A percentile compares a stretch with the other conserved stretches of the same genome.
Evolutionary conservation across 345 rosid species (phyloP).

Genomic region (Eucalyptus pauciflora): DNA sequence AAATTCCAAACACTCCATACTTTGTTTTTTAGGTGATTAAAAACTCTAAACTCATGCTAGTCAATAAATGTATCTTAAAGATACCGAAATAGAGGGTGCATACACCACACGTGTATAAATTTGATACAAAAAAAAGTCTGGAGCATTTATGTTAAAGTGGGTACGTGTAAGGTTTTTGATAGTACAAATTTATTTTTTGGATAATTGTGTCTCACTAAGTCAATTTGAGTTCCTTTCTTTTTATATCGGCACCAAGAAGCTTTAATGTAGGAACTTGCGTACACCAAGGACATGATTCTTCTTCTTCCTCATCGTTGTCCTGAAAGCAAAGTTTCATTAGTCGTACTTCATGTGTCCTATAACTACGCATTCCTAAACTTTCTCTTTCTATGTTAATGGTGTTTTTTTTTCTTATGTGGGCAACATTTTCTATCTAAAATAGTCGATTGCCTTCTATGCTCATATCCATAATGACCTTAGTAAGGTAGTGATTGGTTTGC

Average conservation of each 20-base stretch:
- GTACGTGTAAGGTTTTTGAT: too few relatives aligned
- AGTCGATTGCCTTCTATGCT: not conserved
- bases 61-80: not conserved
- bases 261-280: not conserved
- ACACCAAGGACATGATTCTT: not conserved
- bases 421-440: not conserved
- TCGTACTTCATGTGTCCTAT: not conserved
- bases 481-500: not conserved
- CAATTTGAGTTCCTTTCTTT: not conserved
- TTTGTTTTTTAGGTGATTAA: too few relatives aligned
- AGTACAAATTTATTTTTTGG: not conserved
- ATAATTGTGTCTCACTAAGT: fast-evolving
- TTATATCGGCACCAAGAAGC: not conserved
- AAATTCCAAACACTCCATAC: too few relatives aligned
- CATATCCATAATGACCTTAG: not conserved
- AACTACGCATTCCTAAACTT: not conserved
- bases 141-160: not conserved
- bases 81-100: too few relatives aligned
- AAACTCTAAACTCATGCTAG: too few relatives aligned
- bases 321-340: not conserved
- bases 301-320: not conserved
- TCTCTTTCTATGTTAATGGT: not conserved
- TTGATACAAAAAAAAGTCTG: not conserved
- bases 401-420: too few relatives aligned
- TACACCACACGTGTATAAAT: too few relatives aligned